Evolutionary conservation across 1,139 yeast genomes (phyloP), one percentile per base, ranked within the genome.

Genomic region (Saccharomyces hybrid): DNA sequence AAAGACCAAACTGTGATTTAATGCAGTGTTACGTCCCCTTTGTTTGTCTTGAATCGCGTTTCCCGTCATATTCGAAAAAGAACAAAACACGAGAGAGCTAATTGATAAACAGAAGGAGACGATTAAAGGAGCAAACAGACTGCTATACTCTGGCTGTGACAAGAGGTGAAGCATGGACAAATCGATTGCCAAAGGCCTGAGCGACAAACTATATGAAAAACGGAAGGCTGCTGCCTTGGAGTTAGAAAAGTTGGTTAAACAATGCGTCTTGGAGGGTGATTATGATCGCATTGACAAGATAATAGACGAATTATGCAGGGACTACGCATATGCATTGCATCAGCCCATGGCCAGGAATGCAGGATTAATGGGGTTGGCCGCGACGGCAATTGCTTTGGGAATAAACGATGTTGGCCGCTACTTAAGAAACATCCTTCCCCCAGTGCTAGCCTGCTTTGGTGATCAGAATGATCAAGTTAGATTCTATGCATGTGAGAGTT

Each of bases 391-490:
- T 54, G 96, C 96, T 0, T 70, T 88, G 51, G 91, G 95, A 0
- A 84, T 78, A 48, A 79, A 78, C 54, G 88, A 85, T 63, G 81
- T 87, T 50, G 82, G 88, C 23, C 67, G 77, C 57, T 93, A 89
- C 65, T 73, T 95, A 53, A 95, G 89, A 56, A 88, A 85, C 55
- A 91, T 95, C 57, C 82, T 93, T 57, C 95, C 88, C 56, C 97
- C 99, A 0, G 96, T 95, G 16, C 76, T 95, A 63, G 95, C 97
- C 0, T 93, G 98, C 57, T 95, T 95, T 69, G 91, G 96, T 53
- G 99, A 95, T 65, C 96, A 95, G 56, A 97, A 95, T 67, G 95
- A 97, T 8, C 80, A 96, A 60, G 99, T 95, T 6, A 77, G 99
- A 52, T 95, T 95, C 65, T 95, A 91, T 70, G 98, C 99, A 0